Percentiles rank a stretch among this genome's conserved stretches.
Evolutionary conservation across 169 alveolate genomes (phyloP).

Genomic region (Eimeria brunetti): DNA sequence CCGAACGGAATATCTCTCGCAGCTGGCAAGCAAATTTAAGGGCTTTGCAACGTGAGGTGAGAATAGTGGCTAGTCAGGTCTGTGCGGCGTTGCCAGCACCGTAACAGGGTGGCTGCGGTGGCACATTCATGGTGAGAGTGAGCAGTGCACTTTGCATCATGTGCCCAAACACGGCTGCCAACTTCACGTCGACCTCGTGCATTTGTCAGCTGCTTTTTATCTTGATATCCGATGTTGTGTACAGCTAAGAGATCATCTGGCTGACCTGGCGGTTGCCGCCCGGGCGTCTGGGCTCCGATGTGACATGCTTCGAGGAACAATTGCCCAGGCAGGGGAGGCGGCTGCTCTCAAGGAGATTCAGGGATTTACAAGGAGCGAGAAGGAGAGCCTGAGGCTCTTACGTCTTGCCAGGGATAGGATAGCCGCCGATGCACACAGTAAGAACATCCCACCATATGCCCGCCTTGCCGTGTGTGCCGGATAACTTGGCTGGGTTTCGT

Average conservation of each 20-base stretch:
- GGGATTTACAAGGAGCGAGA: conserved; percentile 82
- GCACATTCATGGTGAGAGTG: neutral
- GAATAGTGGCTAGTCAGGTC: neutral
- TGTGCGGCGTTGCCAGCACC: neutral
- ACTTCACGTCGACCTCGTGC: neutral
- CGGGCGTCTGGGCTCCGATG: conserved; percentile 78
- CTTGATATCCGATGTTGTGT: neutral
- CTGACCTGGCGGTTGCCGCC: conserved; percentile 76
- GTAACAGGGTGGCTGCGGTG: neutral
- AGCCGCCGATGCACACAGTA: conserved; percentile 86
- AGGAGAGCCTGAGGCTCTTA: conserved; percentile 84
- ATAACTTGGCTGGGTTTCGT: neutral
- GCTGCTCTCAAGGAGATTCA: conserved; percentile 76
- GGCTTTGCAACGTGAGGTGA: conserved; percentile 86
- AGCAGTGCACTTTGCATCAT: neutral
- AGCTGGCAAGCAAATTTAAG: conserved; percentile 87
- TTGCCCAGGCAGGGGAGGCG: conserved; percentile 78
- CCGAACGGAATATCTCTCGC: conserved; percentile 85
- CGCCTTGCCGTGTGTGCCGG: neutral
- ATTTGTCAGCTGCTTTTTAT: neutral
- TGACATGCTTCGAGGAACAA: conserved; percentile 75
- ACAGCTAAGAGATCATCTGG: conserved; percentile 82
- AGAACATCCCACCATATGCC: neutral
- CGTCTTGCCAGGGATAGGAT: conserved; percentile 85
- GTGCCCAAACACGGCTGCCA: neutral